Conservation (phyloP, 208 protist genomes). For the Wallacemonas collosoma region DNA sequence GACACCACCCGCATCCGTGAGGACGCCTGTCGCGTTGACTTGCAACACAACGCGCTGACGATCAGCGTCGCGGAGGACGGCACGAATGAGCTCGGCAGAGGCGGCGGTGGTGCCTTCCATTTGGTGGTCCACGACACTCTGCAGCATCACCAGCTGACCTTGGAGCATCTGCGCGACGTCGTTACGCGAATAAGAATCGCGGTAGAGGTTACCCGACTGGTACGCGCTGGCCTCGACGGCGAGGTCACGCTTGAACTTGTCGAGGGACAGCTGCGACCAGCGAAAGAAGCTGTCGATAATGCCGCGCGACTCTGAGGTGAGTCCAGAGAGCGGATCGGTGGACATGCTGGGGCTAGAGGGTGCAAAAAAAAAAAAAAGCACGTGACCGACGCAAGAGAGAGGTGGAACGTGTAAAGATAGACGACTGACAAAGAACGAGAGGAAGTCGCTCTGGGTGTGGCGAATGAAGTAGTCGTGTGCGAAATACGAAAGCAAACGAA, state of each 20-base stretch:
- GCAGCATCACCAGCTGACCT: constrained; percentile 57
- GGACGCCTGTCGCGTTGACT: constrained; percentile 51
- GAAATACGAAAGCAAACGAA: not conserved
- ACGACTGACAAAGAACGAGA: not conserved
- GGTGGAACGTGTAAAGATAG: not conserved
- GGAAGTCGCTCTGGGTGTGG: too few relatives aligned
- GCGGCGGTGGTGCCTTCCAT: constrained; percentile 46
- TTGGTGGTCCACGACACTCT: constrained; percentile 55
- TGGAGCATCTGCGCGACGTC: constrained; percentile 54
- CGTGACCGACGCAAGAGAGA: not conserved
- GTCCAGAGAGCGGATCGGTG: constrained; percentile 44
- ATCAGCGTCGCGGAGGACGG: constrained; percentile 70
- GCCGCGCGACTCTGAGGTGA: constrained; percentile 48
- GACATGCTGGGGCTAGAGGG: not conserved
- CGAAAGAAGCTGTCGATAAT: constrained; percentile 65
- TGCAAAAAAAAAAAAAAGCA: not conserved
- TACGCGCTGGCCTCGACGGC: constrained; percentile 59
- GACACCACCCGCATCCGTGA: constrained; percentile 54
- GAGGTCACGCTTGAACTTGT: constrained; percentile 66
- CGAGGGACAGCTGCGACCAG: constrained; percentile 65
- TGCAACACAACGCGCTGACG: constrained; percentile 52
- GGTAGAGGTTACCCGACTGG: constrained; percentile 53
- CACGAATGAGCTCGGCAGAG: constrained; percentile 62
- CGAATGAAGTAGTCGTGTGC: too few relatives aligned
- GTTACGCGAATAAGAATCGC: constrained; percentile 47